A percentile compares a stretch with the other conserved stretches of the same genome.
Conservation (phyloP, 1,284 basidiomycete genomes). For the Tetrapyrgos nigripes region DNA sequence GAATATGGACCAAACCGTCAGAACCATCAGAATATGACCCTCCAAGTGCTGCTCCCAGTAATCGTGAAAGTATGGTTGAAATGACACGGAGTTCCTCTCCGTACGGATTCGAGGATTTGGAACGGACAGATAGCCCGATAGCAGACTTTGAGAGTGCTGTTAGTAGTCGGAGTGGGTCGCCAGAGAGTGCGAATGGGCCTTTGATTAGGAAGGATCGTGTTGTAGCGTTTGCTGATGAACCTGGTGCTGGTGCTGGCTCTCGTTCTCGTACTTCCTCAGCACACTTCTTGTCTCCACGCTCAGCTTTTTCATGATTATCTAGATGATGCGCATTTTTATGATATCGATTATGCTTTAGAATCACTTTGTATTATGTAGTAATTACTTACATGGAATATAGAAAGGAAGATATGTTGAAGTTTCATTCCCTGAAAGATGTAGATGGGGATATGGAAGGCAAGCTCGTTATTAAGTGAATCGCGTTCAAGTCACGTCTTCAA, state of each 20-base stretch:
- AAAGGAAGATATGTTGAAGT: no score
- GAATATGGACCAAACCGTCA: slow-evolving; percentile 78
- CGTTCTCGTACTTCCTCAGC: no score
- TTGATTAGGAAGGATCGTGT: slow-evolving; percentile 5
- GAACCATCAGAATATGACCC: slow-evolving; percentile 23
- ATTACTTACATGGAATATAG: no score
- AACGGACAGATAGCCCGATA: slow-evolving; percentile 27
- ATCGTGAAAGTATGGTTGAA: neutral
- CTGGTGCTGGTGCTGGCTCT: neutral
- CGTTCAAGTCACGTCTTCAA: no score
- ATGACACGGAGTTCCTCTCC: slow-evolving; percentile 26
- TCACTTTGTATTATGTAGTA: no score
- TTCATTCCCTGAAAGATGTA: no score
- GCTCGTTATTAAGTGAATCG: no score
- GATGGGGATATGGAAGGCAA: no score
- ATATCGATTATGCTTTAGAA: no score
- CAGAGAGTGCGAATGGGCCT: slow-evolving; percentile 1
- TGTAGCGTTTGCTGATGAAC: slow-evolving; percentile 14
- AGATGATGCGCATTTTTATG: no score
- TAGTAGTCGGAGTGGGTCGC: slow-evolving; percentile 6
- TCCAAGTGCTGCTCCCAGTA: neutral
- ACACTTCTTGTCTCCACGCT: no score
- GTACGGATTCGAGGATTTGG: slow-evolving; percentile 20
- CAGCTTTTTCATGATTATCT: no score
- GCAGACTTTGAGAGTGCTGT: slow-evolving; percentile 24